phyloP scores from a whole-genome alignment of 441 rosid species.

The Theobroma grandiflorum region DNA sequence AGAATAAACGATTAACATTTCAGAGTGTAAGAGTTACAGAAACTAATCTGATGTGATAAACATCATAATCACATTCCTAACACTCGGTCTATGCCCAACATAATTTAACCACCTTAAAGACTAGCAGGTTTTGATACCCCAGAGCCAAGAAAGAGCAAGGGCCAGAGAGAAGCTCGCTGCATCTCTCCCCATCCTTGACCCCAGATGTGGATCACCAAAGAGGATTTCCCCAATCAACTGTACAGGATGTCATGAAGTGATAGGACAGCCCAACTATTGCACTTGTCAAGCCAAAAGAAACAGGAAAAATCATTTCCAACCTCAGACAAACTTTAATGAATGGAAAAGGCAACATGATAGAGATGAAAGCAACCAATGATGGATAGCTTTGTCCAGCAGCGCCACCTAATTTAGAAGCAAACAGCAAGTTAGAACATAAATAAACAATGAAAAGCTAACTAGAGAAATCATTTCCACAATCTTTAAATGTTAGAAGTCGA shows the following conservation, averaged over 20 bases:
- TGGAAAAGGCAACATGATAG: not conserved
- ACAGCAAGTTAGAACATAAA: constrained; percentile 7
- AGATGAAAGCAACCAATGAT: constrained; percentile 5
- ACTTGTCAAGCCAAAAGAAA: constrained; percentile 2
- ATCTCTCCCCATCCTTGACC: not conserved
- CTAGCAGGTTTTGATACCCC: not conserved
- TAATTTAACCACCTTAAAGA: not conserved
- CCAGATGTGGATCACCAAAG: not conserved
- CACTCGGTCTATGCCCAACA: not conserved
- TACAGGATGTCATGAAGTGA: not conserved
- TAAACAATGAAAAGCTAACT: not conserved
- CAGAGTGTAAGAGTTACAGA: constrained; percentile 1
- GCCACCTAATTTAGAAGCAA: constrained; percentile 21
- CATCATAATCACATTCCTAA: not conserved
- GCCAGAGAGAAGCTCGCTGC: constrained; percentile 5
- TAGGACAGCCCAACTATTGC: constrained; percentile 13
- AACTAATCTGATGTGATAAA: not conserved
- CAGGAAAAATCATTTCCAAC: not conserved
- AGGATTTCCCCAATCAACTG: not conserved
- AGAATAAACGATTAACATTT: not conserved
- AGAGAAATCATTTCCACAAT: not conserved
- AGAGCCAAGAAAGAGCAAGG: not conserved
- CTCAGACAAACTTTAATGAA: constrained; percentile 10
- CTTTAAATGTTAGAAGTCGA: not conserved
- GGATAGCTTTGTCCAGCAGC: not conserved